Conservation (phyloP, 2,329 filamentous ascomycete genomes). For the Metarhizium sp. region DNA sequence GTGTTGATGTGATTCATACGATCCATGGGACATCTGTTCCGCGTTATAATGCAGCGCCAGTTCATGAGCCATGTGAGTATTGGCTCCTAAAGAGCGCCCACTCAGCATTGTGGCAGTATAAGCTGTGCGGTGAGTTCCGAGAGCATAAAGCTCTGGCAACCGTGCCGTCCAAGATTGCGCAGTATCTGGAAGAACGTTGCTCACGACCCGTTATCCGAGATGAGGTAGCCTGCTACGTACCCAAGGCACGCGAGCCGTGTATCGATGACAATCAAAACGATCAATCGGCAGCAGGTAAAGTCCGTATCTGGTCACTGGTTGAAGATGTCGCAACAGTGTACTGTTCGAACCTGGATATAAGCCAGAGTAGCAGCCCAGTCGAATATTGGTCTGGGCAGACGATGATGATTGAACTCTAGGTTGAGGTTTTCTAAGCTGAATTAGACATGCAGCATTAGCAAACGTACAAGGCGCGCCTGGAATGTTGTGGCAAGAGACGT, state of each 20-base stretch:
- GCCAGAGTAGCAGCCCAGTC: no score
- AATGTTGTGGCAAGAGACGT: conserved; percentile 12
- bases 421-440: conserved; percentile 2
- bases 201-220: neutral
- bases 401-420: neutral
- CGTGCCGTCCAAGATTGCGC: neutral
- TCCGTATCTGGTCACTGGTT: no score
- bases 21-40: conserved; percentile 19
- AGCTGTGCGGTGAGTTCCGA: conserved; percentile 13
- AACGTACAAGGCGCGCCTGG: conserved; percentile 2
- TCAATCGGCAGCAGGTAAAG: neutral
- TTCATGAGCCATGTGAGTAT: conserved; percentile 52
- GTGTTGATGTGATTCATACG: conserved; percentile 20
- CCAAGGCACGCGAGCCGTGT: neutral
- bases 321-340: no score
- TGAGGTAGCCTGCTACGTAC: neutral
- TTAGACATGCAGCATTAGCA: conserved; percentile 5
- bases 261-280: neutral
- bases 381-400: no score
- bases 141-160: conserved; percentile 19
- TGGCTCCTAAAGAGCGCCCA: conserved; percentile 41
- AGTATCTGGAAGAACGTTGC: neutral
- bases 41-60: conserved; percentile 36
- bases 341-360: no score
- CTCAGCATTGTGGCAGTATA: conserved; percentile 26